Base-by-base conservation (phyloP, 805 yeast genomes). In the Lipomyces lipofer region DNA sequence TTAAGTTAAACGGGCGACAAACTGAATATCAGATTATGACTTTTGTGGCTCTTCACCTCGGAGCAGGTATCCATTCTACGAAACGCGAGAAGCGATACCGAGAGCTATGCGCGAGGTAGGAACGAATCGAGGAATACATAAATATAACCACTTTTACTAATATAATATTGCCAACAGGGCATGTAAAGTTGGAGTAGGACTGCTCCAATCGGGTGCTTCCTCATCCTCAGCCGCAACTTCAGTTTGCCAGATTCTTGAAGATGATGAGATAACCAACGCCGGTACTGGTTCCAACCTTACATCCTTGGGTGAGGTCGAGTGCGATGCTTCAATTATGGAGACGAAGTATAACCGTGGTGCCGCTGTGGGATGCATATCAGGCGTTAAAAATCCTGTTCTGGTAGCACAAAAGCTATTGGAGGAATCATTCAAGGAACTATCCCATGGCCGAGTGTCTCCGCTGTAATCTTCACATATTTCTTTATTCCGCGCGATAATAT, bases 231-330 rank as follows among this genome's bases (percentile, higher is more conserved):
- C 62, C 0, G 66, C 65, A 22, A 56, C 61, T 5, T 51, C 30
- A 1, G 66, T 66, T 7, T 68, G 71, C n/a, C 28, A 59, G 7
- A 9, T 64, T 15, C 63, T 74, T 9, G 78, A 74, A 48, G 66
- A 69, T 43, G 62, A 68, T 2, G 63, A 63, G 19, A 45, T 67
- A 33, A 73, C 75, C 4, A 74, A 74, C 55, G 71, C 75, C 1
- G 78, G 77, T 2, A 43, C 48, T 5, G 75, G 76, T n/a, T 71
- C 76, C 12, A 72, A 73, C 40, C 59, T 72, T 38, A 71, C 67
- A 24, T 49, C 49, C 9, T 47, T 47, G 13, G 75, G 75, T 1
- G 44, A 48, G 2, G 70, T 73, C 7, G 76, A 73, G 46, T 71
- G 75, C 49, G 78, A 74, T 60, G 78, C 78, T n/a, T 60, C 69